These are phyloP conservation scores for Adenanthera pavonina DNA, from an alignment of 306 rosid genomes.

Conservation along the genomic window DNA sequence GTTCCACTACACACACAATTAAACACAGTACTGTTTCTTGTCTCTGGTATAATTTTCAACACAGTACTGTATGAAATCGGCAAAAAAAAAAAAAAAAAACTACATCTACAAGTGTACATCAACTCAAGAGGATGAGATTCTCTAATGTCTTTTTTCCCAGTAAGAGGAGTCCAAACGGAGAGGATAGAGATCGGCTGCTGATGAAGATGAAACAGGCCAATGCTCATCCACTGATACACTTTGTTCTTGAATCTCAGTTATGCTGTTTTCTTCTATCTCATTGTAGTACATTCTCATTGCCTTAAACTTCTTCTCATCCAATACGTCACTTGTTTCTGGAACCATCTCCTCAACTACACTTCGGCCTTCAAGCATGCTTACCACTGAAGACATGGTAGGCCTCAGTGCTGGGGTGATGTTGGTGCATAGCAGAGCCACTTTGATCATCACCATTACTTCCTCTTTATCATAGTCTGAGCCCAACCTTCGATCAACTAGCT, in stretches of 20 bases:
- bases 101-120: no score
- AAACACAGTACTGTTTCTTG: no score
- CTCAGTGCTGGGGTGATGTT: conserved; percentile 34
- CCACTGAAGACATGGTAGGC: conserved; percentile 48
- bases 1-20: background rate
- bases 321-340: conserved; percentile 29
- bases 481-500: conserved; percentile 45
- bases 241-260: background rate
- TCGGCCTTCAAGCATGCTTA: conserved; percentile 49
- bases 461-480: conserved; percentile 35
- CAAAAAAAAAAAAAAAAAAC: background rate
- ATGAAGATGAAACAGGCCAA: conserved; percentile 39
- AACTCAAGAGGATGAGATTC: background rate
- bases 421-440: conserved; percentile 47
- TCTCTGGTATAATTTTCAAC: no score
- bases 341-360: conserved; percentile 15
- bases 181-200: conserved; percentile 39
- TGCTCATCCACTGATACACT: conserved; percentile 23
- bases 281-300: conserved; percentile 23
- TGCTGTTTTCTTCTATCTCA: background rate
- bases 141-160: conserved; percentile 33
- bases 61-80: background rate
- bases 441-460: conserved; percentile 42
- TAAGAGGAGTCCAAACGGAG: conserved; percentile 36
- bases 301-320: conserved; percentile 41